phyloP scores from a whole-genome alignment of 805 yeast genomes.

The Lipomyces mesembrius region DNA sequence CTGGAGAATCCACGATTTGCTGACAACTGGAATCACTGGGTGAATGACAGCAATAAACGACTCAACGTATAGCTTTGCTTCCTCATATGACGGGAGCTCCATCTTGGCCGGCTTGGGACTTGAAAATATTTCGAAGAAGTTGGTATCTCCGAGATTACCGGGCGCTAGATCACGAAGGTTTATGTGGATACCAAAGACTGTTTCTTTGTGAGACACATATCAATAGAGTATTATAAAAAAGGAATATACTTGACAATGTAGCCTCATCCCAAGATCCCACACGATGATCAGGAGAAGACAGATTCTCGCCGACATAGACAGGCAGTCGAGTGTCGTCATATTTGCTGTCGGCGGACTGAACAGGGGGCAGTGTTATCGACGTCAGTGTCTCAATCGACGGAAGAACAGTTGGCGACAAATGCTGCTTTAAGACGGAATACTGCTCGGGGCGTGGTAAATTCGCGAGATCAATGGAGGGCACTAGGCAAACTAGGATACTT shows the following conservation, averaged over 20 bases:
- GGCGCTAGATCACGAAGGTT: slow-evolving; percentile 33
- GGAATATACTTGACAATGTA: slow-evolving; percentile 22
- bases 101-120: slow-evolving; percentile 12
- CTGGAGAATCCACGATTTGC: slow-evolving; percentile 22
- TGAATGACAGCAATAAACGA: slow-evolving; percentile 26
- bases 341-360: slow-evolving; percentile 10
- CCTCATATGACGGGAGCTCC: slow-evolving; percentile 34
- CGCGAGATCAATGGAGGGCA: slow-evolving; percentile 25
- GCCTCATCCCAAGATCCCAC: slow-evolving; percentile 33
- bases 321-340: slow-evolving; percentile 22
- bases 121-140: slow-evolving; percentile 20
- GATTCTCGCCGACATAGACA: slow-evolving; percentile 24
- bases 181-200: slow-evolving; percentile 27
- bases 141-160: slow-evolving; percentile 18
- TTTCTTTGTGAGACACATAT: background rate
- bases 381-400: slow-evolving; percentile 33
- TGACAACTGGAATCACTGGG: slow-evolving; percentile 29
- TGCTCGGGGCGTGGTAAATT: slow-evolving; percentile 21
- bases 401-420: slow-evolving; percentile 10
- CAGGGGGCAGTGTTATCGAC: slow-evolving; percentile 11
- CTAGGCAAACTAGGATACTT: slow-evolving; percentile 5
- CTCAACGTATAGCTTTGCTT: slow-evolving; percentile 26
- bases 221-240: background rate
- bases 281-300: slow-evolving; percentile 7
- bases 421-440: slow-evolving; percentile 6